Percentiles rank a stretch among this genome's conserved stretches.
phyloP scores from a whole-genome alignment of 257 asterid species.

The Ehretia macrophylla region DNA sequence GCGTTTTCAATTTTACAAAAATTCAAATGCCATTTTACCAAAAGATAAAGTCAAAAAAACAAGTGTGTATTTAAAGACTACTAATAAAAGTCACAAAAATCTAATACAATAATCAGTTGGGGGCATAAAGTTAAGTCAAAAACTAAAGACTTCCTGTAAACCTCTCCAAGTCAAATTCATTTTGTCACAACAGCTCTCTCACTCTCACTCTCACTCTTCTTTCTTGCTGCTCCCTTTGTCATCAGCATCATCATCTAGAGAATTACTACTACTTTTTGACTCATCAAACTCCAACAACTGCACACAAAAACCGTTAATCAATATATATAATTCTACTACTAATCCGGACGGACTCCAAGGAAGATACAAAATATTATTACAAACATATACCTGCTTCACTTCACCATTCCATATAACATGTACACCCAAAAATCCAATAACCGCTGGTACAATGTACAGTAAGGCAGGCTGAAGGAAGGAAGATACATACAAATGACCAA shows the following conservation, averaged over 20 bases:
- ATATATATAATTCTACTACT: no score
- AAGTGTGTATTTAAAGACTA: no score
- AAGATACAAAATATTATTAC: no score
- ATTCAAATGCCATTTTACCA: no score
- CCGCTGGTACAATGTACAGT: constrained; percentile 86
- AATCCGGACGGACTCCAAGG: background rate
- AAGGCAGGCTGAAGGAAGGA: constrained; percentile 74
- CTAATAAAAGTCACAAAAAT: no score
- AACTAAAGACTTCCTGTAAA: no score
- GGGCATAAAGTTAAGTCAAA: no score
- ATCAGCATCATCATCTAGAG: background rate
- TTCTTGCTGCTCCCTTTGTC: background rate
- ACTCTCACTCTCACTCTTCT: constrained; percentile 29
- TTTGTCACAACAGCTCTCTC: no score
- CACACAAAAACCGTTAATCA: background rate
- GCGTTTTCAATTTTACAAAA: no score
- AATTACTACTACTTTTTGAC: background rate
- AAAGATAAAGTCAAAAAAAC: no score
- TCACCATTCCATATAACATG: constrained; percentile 91
- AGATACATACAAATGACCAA: background rate
- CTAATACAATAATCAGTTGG: no score
- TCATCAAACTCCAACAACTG: constrained; percentile 1
- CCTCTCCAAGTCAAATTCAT: no score
- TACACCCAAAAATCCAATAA: constrained; percentile 80
- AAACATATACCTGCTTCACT: constrained; percentile 62